These are phyloP conservation scores for Malus sieversii DNA, from an alignment of 306 rosid species.

Conservation along the genomic window DNA sequence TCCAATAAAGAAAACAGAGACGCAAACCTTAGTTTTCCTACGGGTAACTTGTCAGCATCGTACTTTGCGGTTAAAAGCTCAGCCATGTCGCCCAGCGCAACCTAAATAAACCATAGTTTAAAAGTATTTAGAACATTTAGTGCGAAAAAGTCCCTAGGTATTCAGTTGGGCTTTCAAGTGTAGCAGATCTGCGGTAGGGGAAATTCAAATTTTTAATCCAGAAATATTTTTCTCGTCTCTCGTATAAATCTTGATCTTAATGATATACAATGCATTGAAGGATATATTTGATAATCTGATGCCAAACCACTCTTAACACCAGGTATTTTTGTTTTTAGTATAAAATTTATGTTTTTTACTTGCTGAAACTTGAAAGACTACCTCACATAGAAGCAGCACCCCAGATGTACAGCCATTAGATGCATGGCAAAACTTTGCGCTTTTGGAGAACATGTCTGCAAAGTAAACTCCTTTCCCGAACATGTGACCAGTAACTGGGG, in stretches of 20 bases:
- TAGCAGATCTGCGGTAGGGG: neutral
- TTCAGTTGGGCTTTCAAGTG: neutral
- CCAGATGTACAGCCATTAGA: slow-evolving; percentile 38
- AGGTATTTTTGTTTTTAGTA: neutral
- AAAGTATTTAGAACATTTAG: neutral
- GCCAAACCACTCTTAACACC: neutral
- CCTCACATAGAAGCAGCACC: slow-evolving; percentile 94
- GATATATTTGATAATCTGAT: neutral
- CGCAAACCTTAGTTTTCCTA: slow-evolving; percentile 76
- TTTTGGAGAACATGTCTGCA: slow-evolving; percentile 99
- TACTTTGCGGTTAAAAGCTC: slow-evolving; percentile 63
- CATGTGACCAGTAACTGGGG: slow-evolving; percentile 93
- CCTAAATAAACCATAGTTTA: slow-evolving; percentile 31
- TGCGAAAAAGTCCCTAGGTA: neutral
- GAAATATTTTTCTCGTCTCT: neutral
- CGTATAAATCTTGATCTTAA: neutral
- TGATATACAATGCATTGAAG: neutral
- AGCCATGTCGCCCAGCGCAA: slow-evolving; percentile 87
- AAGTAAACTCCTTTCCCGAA: slow-evolving; percentile 95
- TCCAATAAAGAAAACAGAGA: neutral
- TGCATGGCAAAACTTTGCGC: slow-evolving; percentile 77
- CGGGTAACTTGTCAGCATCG: slow-evolving; percentile 73
- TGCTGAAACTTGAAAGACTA: slow-evolving; percentile 28
- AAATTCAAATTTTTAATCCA: neutral
- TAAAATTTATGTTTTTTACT: neutral